Conservation (phyloP, 164 flowering plant species). For the Vitis labrusca region DNA sequence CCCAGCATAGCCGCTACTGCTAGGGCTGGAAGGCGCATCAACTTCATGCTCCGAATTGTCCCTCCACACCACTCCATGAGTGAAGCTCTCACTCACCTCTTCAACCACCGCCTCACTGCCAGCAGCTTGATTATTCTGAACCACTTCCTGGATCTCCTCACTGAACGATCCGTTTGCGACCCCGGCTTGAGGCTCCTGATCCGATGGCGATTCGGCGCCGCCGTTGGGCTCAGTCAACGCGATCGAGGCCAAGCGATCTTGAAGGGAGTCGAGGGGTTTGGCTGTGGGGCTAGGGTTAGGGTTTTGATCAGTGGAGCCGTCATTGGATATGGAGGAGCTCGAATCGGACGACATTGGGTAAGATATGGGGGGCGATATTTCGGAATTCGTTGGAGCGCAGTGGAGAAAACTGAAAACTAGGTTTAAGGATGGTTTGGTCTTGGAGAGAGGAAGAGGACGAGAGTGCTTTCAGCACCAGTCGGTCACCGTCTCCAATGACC, state of each 20-base stretch:
- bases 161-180: conserved; percentile 9
- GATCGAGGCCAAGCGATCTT: conserved; percentile 32
- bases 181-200: background rate
- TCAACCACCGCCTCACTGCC: conserved; percentile 9
- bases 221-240: conserved; percentile 7
- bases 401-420: too few species aligned
- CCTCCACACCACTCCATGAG: conserved; percentile 16
- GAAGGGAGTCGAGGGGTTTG: conserved; percentile 22
- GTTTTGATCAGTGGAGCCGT: conserved; percentile 21
- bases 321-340: conserved; percentile 23
- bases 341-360: conserved; percentile 35
- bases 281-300: conserved; percentile 23
- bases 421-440: too few species aligned
- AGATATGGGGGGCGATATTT: background rate
- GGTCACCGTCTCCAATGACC: too few species aligned
- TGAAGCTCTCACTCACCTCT: conserved; percentile 10
- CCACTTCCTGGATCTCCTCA: conserved; percentile 12
- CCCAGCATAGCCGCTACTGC: conserved; percentile 91
- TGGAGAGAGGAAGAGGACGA: too few species aligned
- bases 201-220: conserved; percentile 1
- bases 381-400: too few species aligned
- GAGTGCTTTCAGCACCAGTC: too few species aligned
- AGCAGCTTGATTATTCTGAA: background rate
- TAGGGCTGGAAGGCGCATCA: conserved; percentile 62
- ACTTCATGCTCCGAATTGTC: conserved; percentile 41